A percentile compares a stretch with the other conserved stretches of the same genome.
phyloP scores from a whole-genome alignment of 176 grass and related monocot species.

The Typha latifolia region DNA sequence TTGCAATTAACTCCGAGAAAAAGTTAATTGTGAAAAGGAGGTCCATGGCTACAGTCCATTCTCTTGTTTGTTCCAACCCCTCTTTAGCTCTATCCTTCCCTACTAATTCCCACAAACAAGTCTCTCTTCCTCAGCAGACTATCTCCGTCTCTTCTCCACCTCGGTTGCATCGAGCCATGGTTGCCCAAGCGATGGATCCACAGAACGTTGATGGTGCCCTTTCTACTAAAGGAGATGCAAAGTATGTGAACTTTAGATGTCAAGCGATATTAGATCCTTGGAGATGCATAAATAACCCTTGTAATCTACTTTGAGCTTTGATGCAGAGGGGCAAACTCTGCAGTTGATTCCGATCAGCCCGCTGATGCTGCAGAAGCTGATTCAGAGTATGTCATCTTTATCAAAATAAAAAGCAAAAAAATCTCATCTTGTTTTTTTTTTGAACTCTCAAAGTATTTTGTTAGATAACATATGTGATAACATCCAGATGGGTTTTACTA shows the following conservation, averaged over 20 bases:
- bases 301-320: background rate
- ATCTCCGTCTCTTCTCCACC: background rate
- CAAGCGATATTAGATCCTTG: background rate
- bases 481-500: constrained; percentile 9
- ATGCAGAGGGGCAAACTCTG: background rate
- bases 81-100: background rate
- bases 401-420: background rate
- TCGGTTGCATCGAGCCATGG: background rate
- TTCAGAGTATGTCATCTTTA: background rate
- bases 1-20: background rate
- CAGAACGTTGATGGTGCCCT: background rate
- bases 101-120: background rate
- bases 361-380: background rate
- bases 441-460: background rate
- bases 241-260: background rate
- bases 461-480: constrained; percentile 2
- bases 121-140: background rate
- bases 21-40: background rate
- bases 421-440: background rate
- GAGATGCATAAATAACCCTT: background rate
- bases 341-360: background rate
- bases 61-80: background rate
- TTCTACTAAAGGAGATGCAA: background rate
- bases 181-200: background rate
- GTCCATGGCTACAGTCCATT: background rate